These are phyloP conservation scores for Solanum clarkiae DNA, from an alignment of 257 asterid species.

Conservation along the genomic window DNA sequence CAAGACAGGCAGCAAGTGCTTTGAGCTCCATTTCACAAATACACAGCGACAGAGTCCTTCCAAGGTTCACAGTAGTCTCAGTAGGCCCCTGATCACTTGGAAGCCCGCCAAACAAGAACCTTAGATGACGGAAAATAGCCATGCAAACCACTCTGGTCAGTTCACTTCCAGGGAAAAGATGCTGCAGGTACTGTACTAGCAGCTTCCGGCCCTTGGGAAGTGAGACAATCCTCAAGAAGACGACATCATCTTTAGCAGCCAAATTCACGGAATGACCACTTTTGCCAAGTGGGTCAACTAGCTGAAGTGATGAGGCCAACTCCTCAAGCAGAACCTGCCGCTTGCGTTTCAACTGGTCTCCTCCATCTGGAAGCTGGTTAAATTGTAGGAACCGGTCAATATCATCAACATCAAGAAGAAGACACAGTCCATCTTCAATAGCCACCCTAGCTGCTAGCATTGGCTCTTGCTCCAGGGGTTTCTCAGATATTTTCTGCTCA, in stretches of 20 bases:
- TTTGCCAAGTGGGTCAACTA: slow-evolving; percentile 58
- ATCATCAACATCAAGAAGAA: slow-evolving; percentile 87
- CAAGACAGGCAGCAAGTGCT: slow-evolving; percentile 65
- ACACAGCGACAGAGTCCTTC: slow-evolving; percentile 29
- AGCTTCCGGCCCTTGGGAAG: slow-evolving; percentile 72
- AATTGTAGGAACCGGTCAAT: slow-evolving; percentile 73
- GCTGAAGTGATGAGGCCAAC: slow-evolving; percentile 61
- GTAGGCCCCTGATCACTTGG: slow-evolving; percentile 28
- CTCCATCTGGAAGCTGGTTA: slow-evolving; percentile 58
- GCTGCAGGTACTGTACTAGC: slow-evolving; percentile 37
- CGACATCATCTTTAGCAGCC: slow-evolving; percentile 42
- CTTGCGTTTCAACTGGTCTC: slow-evolving; percentile 46
- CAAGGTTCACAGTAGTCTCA: slow-evolving; percentile 24
- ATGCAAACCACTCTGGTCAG: slow-evolving; percentile 56
- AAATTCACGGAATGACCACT: slow-evolving; percentile 37
- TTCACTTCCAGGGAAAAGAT: slow-evolving; percentile 45
- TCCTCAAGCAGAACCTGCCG: slow-evolving; percentile 57
- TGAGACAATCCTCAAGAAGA: slow-evolving; percentile 47
- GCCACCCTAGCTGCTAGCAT: slow-evolving; percentile 94
- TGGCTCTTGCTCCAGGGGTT: slow-evolving; percentile 96
- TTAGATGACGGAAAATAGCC: slow-evolving; percentile 72
- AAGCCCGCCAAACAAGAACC: slow-evolving; percentile 52
- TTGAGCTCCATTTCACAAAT: slow-evolving; percentile 46
- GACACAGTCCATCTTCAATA: slow-evolving; percentile 78
- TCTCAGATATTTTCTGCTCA: slow-evolving; percentile 47